Conservation (phyloP, 805 yeast species). For the Zygosaccharomyces bailii region DNA sequence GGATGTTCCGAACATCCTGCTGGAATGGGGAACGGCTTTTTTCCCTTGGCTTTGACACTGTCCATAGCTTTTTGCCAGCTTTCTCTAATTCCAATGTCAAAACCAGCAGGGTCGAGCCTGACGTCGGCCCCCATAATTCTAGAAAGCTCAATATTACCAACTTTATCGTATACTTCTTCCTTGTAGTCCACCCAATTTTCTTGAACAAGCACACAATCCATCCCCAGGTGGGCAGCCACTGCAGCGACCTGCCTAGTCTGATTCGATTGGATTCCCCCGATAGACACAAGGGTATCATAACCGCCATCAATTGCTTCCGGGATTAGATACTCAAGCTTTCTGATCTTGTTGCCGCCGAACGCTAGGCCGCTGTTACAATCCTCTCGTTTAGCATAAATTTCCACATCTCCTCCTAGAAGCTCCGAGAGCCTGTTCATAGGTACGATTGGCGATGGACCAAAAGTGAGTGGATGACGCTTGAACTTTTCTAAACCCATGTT, state of each 20-base stretch:
- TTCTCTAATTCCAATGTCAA: slow-evolving; percentile 38
- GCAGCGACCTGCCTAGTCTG: slow-evolving; percentile 39
- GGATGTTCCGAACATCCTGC: slow-evolving; percentile 40
- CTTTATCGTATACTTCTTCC: slow-evolving; percentile 37
- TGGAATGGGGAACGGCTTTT: slow-evolving; percentile 39
- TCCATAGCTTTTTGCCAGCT: slow-evolving; percentile 35
- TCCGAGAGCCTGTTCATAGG: slow-evolving; percentile 33
- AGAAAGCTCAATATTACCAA: slow-evolving; percentile 38
- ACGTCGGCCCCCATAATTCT: slow-evolving; percentile 40
- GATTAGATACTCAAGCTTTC: slow-evolving; percentile 37
- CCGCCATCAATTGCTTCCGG: slow-evolving; percentile 37
- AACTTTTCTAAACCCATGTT: slow-evolving; percentile 20
- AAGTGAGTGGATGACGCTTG: slow-evolving; percentile 31
- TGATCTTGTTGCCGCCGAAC: slow-evolving; percentile 37
- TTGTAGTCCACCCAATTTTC: slow-evolving; percentile 39
- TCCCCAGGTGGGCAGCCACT: slow-evolving; percentile 37
- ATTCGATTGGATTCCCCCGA: slow-evolving; percentile 38
- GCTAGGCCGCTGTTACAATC: slow-evolving; percentile 38
- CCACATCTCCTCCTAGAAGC: slow-evolving; percentile 33
- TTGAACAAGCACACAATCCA: slow-evolving; percentile 37
- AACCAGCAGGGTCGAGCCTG: slow-evolving; percentile 35
- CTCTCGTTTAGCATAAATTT: slow-evolving; percentile 37
- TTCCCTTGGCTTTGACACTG: slow-evolving; percentile 30
- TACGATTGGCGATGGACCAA: slow-evolving; percentile 38
- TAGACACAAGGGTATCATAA: slow-evolving; percentile 37